These are phyloP conservation scores for Metschnikowia shivogae DNA, from an alignment of 805 yeast species.

Conservation along the genomic window DNA sequence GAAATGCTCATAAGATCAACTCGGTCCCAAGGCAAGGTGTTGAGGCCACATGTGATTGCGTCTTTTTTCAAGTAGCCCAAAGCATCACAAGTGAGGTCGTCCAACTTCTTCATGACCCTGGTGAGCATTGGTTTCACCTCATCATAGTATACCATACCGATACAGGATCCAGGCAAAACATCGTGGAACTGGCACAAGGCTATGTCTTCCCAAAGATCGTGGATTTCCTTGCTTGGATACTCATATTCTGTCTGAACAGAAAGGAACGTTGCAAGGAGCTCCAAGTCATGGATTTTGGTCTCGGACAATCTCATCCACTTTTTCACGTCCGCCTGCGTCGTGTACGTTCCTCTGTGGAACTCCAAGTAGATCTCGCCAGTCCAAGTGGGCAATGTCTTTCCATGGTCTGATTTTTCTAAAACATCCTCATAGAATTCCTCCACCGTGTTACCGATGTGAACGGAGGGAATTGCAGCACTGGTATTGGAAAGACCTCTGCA, in stretches of 20 bases:
- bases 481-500: constrained; percentile 83
- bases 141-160: constrained; percentile 80
- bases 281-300: constrained; percentile 77
- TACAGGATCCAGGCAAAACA: constrained; percentile 96
- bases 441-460: constrained; percentile 74
- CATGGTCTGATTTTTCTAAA: constrained; percentile 58
- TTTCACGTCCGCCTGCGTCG: constrained; percentile 87
- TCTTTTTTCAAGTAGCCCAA: constrained; percentile 19
- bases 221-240: constrained; percentile 70
- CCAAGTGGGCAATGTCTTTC: constrained; percentile 77
- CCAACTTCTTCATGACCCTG: constrained; percentile 50
- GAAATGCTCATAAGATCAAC: constrained; percentile 39
- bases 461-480: constrained; percentile 75
- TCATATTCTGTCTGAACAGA: constrained; percentile 52
- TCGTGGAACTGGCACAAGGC: constrained; percentile 94
- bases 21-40: constrained; percentile 66
- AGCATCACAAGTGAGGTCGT: constrained; percentile 49
- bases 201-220: constrained; percentile 80
- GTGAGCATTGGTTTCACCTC: constrained; percentile 79
- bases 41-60: constrained; percentile 24
- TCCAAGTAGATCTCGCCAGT: constrained; percentile 91
- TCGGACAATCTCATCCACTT: constrained; percentile 75
- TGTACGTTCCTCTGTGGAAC: constrained; percentile 95
- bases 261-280: constrained; percentile 73
- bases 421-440: constrained; percentile 74